Base-by-base conservation (phyloP, 805 yeast genomes). In the Lipomyces sp. region DNA sequence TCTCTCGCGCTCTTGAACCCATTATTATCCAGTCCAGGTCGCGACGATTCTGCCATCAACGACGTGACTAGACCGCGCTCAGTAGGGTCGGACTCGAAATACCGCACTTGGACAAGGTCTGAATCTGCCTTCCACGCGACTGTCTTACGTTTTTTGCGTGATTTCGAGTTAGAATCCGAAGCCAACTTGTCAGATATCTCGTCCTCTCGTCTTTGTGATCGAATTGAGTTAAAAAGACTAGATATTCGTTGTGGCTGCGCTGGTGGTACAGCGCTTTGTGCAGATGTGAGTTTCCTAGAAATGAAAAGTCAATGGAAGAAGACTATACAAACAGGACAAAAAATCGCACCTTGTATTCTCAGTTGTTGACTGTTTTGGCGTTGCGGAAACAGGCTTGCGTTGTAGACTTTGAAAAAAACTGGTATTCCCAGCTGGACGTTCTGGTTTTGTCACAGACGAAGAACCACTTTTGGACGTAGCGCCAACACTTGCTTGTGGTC, bases 61-160 rank as follows among this genome's bases (percentile, higher is more conserved):
- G 43, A 32, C 18, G 35, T 41, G 5, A 32, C 47, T 24, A 46
- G 28, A 2, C 45, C 53, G n/a, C 61, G 53, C 24, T 49, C 48
- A 21, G 52, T 58, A 4, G 55, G 59, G 18, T 57, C 62, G 32
- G 59, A 50, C 35, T 66, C 69, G 46, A 64, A 68, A 36, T 42
- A 55, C 26, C 64, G 53, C 16, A 68, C 67, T 23, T 53, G 45
- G 10, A 65, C 69, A 1, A 68, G 61, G 19, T 65, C 65, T 13
- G 41, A 34, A 28, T 65, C 71, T 22, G 58, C 40, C 34, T 58
- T 57, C 72, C 72, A 68, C 13, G 55, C 49, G 1, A 68, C 71
- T 4, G 60, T 36, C 49, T 68, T 68, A 45, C 39, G 24, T 53
- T 53, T 46, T 52, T 63, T 55, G 24, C 40, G 47, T 35, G 43